Evolutionary conservation across 495 filamentous ascomycete genomes (phyloP), one percentile per base, ranked within the genome.

Genomic region (Trichoderma orchidacearum): DNA sequence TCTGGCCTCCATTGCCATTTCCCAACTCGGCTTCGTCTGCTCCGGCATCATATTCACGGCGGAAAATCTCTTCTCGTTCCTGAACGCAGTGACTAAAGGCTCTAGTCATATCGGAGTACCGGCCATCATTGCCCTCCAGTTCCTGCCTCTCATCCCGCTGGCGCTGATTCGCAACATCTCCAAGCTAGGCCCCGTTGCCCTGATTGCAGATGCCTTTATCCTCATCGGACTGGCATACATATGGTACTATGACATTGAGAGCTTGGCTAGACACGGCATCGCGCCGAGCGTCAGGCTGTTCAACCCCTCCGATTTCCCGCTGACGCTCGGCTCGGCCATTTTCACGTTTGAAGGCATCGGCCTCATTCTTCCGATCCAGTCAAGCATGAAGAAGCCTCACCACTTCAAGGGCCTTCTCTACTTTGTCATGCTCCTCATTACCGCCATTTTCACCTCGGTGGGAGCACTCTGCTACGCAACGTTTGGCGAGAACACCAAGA

Each of bases 291-390:
- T 85, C 3, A 65, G 72, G 18, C 65, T 82, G 5, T 85, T 85
- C 71, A 85, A 85, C 67, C 79, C 81, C 0, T 63, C 67, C 12
- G 69, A 72, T 29, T 85, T 80, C 63, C 84, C 82, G 0, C 69
- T 85, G 15, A 84, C 79, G 38, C 71, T 85, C 53, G 82, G 82
- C 54, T 72, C 79, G 3, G 75, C 80, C 2, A 84, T 85, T 65
- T 85, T 85, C 65, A 83, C 81, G 1, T 85, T 84, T 55, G 82
- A 85, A 65, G 82, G 82, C 21, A 85, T 85, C 28, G 82, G 82
- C 3, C 72, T 85, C 17, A 80, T 85, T 55, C 68, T 85, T 1
- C 82, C 82, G 0, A 85, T 85, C 53, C 80, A 84, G 61, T 78
- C 76, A 9, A 79, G 76, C 29, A 85, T 85, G 82, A 71, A 72